A percentile compares a stretch with the other conserved stretches of the same genome.
phyloP scores from a whole-genome alignment of 345 rosid species.

The Carallia pectinifolia region DNA sequence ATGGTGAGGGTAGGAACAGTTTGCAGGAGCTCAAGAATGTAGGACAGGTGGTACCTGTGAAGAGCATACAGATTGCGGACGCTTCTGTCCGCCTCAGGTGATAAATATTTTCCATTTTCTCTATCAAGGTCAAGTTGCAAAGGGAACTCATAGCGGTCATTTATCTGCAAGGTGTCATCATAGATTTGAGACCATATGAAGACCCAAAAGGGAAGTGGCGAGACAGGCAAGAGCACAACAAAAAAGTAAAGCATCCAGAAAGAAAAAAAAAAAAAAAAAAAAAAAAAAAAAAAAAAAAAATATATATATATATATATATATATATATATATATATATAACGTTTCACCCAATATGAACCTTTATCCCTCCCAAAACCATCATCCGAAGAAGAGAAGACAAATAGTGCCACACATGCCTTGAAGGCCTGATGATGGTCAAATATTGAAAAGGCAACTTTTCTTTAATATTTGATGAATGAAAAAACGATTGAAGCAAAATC shows the following conservation, averaged over 20 bases:
- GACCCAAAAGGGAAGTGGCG: not conserved
- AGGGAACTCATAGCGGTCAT: constrained; percentile 39
- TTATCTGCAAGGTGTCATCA: constrained; percentile 22
- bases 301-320: too few relatives aligned
- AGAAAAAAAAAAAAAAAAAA: too few relatives aligned
- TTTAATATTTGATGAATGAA: too few relatives aligned
- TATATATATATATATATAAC: too few relatives aligned
- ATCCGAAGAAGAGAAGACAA: too few relatives aligned
- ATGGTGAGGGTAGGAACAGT: not conserved
- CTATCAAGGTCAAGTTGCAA: constrained; percentile 39
- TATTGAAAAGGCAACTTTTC: too few relatives aligned
- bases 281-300: too few relatives aligned
- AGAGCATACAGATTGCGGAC: constrained; percentile 50
- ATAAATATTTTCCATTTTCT: constrained; percentile 33
- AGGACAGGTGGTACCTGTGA: constrained; percentile 58
- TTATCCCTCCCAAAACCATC: too few relatives aligned
- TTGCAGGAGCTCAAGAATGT: not conserved
- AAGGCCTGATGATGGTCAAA: too few relatives aligned
- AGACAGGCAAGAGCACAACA: not conserved
- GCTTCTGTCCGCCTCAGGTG: constrained; percentile 35
- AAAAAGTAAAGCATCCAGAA: not conserved
- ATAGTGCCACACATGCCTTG: too few relatives aligned
- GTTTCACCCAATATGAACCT: too few relatives aligned
- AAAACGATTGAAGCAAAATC: too few relatives aligned
- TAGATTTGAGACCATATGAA: not conserved